Evolutionary conservation across 805 yeast species (phyloP).

Genomic region (Zygosaccharomyces rouxii): DNA sequence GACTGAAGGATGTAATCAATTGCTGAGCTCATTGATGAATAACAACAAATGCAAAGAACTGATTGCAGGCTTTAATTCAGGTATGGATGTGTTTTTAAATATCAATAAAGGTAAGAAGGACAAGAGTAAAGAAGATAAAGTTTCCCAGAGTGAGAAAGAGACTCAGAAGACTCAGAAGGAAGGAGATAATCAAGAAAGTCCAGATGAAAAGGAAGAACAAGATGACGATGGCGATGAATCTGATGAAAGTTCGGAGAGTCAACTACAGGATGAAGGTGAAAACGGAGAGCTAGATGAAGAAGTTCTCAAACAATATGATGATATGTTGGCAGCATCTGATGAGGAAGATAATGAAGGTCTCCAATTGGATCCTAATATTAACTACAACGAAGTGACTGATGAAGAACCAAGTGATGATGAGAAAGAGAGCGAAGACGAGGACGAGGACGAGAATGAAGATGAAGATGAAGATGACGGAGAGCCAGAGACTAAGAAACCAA

Average conservation of each 20-base stretch:
- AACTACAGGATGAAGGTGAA: constrained; percentile 11
- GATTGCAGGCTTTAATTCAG: constrained; percentile 38
- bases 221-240: constrained; percentile 24
- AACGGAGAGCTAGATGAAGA: constrained; percentile 23
- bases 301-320: constrained; percentile 35
- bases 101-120: constrained; percentile 27
- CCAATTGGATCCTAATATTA: constrained; percentile 25
- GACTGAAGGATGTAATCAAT: constrained; percentile 23
- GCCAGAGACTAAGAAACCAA: constrained; percentile 25
- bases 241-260: constrained; percentile 22
- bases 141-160: constrained; percentile 13
- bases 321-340: constrained; percentile 37
- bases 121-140: constrained; percentile 8
- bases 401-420: constrained; percentile 49
- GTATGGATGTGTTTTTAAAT: constrained; percentile 37
- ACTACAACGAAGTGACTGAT: constrained; percentile 59
- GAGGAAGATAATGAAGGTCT: constrained; percentile 38
- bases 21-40: constrained; percentile 42
- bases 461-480: constrained; percentile 42
- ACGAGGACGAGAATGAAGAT: constrained; percentile 28
- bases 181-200: constrained; percentile 24
- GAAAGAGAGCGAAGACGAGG: constrained; percentile 12
- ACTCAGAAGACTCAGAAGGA: constrained; percentile 16
- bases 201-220: constrained; percentile 16
- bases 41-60: constrained; percentile 46